Evolutionary conservation across 441 rosid species (phyloP), one percentile per base, ranked within the genome.

Genomic region (Viola pubescens): DNA sequence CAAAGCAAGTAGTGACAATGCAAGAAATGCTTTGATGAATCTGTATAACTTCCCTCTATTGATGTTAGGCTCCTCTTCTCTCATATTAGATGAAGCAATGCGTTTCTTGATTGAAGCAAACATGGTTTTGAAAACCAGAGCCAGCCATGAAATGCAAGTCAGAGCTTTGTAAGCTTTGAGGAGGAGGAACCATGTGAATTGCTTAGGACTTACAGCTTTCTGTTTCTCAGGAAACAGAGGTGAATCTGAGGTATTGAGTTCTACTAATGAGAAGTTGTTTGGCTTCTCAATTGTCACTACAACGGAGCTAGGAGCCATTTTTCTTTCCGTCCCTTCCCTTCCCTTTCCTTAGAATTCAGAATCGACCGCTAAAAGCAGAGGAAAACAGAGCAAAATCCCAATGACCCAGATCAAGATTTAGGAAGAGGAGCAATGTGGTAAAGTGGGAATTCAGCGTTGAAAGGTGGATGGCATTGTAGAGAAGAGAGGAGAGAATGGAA

Each of bases 251-350:
- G 78, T 80, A 58, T 82, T 76, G 70, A 78, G 65, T 60, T 84
- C 85, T 9, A 74, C 70, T 4, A 82, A 65, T 37, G 85, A 71
- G 68, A 84, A 73, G 47, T 52, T 64, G 65, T 77, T 75, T 5
- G 87, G 81, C 75, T 84, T 87, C 84, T 84, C 85, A 65, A 84
- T 79, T 16, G 87, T 76, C 10, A 81, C 81, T 11, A 80, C 82
- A 53, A 84, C 87, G 59, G 94, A 72, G 51, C 72, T 82, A 38
- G 88, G 87, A 76, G 87, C 81, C 94, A 87, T 84, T 73, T 54
- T 47, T 3, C 48, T 16, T 12, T 40, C 38, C 50, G 43, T 6
- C 19, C 34, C 34, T 26, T 26, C 34, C 34, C 34, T 26, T 26
- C 34, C 34, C 34, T 26, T 26, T 26, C 34, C 34, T 26, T 26